Evolutionary conservation across 495 filamentous ascomycete genomes (phyloP).

Genomic region (Tuber borchii): DNA sequence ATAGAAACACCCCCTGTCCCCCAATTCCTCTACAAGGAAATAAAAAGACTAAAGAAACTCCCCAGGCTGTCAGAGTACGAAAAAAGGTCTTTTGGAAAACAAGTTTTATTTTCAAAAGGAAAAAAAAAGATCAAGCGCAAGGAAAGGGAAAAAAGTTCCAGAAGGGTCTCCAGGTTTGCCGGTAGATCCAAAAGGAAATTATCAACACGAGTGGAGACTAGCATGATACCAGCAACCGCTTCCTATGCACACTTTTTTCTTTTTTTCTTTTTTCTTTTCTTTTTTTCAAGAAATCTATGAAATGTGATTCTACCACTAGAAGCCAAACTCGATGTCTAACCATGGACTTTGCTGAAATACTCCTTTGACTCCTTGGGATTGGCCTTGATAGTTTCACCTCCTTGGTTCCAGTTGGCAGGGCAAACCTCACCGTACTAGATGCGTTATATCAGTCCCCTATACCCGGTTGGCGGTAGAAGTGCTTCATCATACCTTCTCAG

Average conservation of each 20-base stretch:
- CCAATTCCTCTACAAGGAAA: background rate
- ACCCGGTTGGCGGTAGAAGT: background rate
- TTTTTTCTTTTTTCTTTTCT: background rate
- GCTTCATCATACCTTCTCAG: constrained; percentile 46
- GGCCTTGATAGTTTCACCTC: constrained; percentile 51
- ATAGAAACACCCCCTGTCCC: background rate
- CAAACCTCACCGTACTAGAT: constrained; percentile 52
- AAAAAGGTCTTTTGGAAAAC: background rate
- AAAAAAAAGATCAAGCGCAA: background rate
- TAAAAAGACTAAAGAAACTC: background rate
- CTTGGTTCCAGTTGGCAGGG: constrained; percentile 54
- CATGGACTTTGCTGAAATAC: constrained; percentile 46
- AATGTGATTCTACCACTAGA: background rate
- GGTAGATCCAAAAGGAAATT: background rate
- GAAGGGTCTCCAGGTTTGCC: background rate
- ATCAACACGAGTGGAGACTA: background rate
- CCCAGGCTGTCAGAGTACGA: background rate
- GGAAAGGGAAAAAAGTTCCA: background rate
- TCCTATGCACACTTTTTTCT: background rate
- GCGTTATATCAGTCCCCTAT: background rate
- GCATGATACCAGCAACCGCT: background rate
- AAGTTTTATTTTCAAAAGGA: background rate
- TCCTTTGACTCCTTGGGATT: constrained; percentile 48
- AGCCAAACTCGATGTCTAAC: constrained; percentile 12
- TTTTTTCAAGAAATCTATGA: background rate